Evolutionary conservation across 2,329 filamentous ascomycete genomes (phyloP).

Genomic region (Phaeophleospora eucalypticola): DNA sequence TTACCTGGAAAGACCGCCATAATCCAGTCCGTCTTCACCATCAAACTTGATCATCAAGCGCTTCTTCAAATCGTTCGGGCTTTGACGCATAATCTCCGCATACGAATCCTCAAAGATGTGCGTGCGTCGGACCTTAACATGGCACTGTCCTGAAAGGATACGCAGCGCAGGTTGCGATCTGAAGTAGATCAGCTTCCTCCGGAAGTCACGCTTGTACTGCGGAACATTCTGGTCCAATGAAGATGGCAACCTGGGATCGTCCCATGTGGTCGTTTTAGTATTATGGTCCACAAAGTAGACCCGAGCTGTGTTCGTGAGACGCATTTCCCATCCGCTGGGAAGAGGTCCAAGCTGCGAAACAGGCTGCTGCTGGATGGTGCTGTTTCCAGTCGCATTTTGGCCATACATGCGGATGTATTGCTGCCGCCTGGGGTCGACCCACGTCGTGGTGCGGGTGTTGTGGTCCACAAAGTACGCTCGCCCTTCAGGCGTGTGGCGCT

Average conservation of each 20-base stretch:
- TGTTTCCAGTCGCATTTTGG: conserved; percentile 68
- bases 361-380: conserved; percentile 93
- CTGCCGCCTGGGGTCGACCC: conserved; percentile 94
- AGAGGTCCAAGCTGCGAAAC: conserved; percentile 93
- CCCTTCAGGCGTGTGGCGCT: conserved; percentile 90
- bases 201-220: conserved; percentile 98
- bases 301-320: conserved; percentile 91
- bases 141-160: conserved; percentile 92
- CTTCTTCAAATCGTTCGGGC: conserved; percentile 94
- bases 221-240: conserved; percentile 97
- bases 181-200: conserved; percentile 98
- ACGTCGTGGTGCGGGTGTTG: conserved; percentile 95
- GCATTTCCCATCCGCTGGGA: conserved; percentile 99
- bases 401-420: conserved; percentile 99
- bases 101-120: conserved; percentile 99
- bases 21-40: conserved; percentile 95
- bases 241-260: conserved; percentile 89
- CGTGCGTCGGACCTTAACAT: conserved; percentile 93
- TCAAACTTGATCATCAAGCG: conserved; percentile 99
- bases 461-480: conserved; percentile 97
- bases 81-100: conserved; percentile 96
- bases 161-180: conserved; percentile 93
- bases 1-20: conserved; percentile 84
- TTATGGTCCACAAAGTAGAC: conserved; percentile 99
- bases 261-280: conserved; percentile 99